Evolutionary conservation across 208 protist genomes (phyloP).

Genomic region (Endotrypanum monterogeii): DNA sequence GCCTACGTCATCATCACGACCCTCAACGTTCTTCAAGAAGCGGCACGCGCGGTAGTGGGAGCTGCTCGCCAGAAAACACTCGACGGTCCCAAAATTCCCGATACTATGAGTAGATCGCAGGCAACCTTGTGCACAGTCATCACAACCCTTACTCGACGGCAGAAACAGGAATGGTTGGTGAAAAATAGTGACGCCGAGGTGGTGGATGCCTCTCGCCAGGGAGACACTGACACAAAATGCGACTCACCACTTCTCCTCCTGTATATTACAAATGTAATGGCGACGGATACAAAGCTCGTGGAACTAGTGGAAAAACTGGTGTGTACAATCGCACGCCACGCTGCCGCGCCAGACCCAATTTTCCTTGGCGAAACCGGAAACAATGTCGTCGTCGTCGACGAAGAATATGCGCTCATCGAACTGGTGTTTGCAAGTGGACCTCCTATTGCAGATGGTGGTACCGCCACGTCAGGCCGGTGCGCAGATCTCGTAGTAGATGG

Average conservation of each 20-base stretch:
- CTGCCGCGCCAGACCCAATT: not conserved
- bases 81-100: not conserved
- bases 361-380: conserved; percentile 2
- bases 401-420: conserved; percentile 31
- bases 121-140: not conserved
- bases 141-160: conserved; percentile 7
- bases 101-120: not conserved
- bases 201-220: not conserved
- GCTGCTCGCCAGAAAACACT: not conserved
- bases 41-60: not conserved
- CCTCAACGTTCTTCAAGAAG: conserved; percentile 19
- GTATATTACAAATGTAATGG: conserved; percentile 24
- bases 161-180: conserved; percentile 2
- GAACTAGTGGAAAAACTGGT: conserved; percentile 14
- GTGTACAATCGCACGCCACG: not conserved
- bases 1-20: conserved; percentile 22
- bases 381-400: conserved; percentile 1
- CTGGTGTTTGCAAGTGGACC: conserved; percentile 28
- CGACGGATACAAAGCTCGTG: conserved; percentile 5
- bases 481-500: conserved; percentile 20
- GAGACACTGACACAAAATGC: not conserved
- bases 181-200: not conserved
- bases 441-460: not conserved
- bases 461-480: not conserved
- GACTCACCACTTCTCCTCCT: conserved; percentile 28